Evolutionary conservation across 805 yeast species (phyloP), one percentile per base, ranked within the genome.

Genomic region (Monosporozyma aerobia): DNA sequence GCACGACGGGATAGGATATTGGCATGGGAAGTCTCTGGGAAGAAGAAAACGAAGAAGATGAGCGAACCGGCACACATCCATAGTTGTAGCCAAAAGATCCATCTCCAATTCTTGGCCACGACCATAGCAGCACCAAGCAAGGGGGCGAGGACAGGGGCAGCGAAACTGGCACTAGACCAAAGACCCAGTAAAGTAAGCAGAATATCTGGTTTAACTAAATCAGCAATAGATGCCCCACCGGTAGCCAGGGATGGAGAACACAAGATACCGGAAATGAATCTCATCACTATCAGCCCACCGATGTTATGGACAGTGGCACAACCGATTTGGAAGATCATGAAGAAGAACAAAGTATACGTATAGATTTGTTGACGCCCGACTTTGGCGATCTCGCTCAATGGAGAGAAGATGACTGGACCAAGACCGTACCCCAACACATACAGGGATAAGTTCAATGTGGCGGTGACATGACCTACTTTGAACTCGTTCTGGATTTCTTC

Each of bases 391-490:
- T 82, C 87, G 13, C 82, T 76, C 55, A 82, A 57, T 3, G 87
- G 86, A 0, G 83, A 76, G 51, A 80, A 77, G 2, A 80, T 56
- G 70, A 81, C 69, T 2, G 85, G 85, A 1, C 85, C 85, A 19
- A 80, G 49, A 50, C 82, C 86, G 59, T 82, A 81, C 9, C 85
- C 87, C 30, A 80, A 57, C 7, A 81, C 81, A 56, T 77, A 82
- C 40, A 80, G 56, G 0, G 83, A 68, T 58, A 82, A 69, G 2
- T 82, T 81, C 37, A 82, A 67, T 0, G 76, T 68, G 0, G 81
- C 80, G 5, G 72, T 71, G 5, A 73, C 75, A 33, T 65, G 65
- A 14, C 76, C 68, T 5, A 77, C 73, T n/a, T 66, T 56, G 57
- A 79, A 78, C 45, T 79, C 76, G 29, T 65, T 64, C 64, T 69